Evolutionary conservation across 2,329 filamentous ascomycete genomes (phyloP), one percentile per base, ranked within the genome.

Genomic region (Aspergillus piperis): DNA sequence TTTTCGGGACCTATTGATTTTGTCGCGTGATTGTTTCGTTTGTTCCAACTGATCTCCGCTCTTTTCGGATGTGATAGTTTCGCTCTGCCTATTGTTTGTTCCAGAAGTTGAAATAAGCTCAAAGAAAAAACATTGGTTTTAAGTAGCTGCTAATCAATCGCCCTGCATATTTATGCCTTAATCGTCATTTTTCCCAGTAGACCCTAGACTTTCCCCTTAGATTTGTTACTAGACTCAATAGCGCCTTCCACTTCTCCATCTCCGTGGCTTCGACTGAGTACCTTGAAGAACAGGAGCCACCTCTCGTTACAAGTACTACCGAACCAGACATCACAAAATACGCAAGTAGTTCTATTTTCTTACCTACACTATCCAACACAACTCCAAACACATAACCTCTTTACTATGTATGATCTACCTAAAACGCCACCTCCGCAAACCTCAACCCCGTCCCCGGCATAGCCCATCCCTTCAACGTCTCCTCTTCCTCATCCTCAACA

Each of bases 351-450:
- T 13, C 32, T 36, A 36, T 15, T 36, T 4, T 36, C 4, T 36
- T 36, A 36, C 5, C 11, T 36, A 36, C 32, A 13, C 11, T 15
- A 5, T 36, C 5, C 3, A 13, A 44, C 17, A n/a, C 17, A 23
- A 44, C 8, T 3, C 4, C 17, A 21, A 44, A 44, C 41, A 11
- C n/a, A 17, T 44, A 19, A 44, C 8, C 6, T 27, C 1, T 27
- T 27, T 3, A 27, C 25, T 27, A 8, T 27, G 25, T 27, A 8
- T 27, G 25, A 27, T 27, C 0, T 8, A 27, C 25, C 25, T 27
- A 71, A 60, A 71, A 71, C 11, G 58, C 66, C 49, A 68, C 17
- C 19, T 63, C 61, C 13, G 73, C 69, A 68, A 80, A 80, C 8
- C 58, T 59, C 54, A 71, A 68, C 72, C 76, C 53, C 74, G 71